Percentiles rank a stretch among this genome's conserved stretches.
Evolutionary conservation across 2,329 filamentous ascomycete species (phyloP).

Genomic region (Akanthomyces lecanii): DNA sequence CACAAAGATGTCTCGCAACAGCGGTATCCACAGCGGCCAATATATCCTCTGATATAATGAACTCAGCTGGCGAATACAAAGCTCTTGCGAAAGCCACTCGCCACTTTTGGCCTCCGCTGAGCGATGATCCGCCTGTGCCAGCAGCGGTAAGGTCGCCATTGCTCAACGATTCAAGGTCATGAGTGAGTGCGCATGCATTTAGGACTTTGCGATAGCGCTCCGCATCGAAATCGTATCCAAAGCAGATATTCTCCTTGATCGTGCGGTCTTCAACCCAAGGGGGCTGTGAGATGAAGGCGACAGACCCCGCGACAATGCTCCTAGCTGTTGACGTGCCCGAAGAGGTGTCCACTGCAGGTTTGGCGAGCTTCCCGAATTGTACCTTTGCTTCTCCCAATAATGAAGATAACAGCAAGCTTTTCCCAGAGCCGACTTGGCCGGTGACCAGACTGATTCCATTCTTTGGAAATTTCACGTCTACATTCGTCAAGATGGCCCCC

Average conservation of each 20-base stretch:
- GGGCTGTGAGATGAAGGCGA: slow-evolving; percentile 67
- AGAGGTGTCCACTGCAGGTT: slow-evolving; percentile 56
- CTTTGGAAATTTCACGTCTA: slow-evolving; percentile 59
- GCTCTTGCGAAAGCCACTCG: slow-evolving; percentile 68
- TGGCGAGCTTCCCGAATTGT: slow-evolving; percentile 44
- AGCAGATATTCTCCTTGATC: slow-evolving; percentile 67
- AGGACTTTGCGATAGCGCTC: slow-evolving; percentile 62
- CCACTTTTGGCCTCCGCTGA: slow-evolving; percentile 73
- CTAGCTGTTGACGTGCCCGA: slow-evolving; percentile 46
- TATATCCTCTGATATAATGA: slow-evolving; percentile 69
- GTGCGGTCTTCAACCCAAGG: slow-evolving; percentile 75
- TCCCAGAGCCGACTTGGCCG: slow-evolving; percentile 66
- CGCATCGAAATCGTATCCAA: slow-evolving; percentile 61
- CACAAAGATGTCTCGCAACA: slow-evolving; percentile 16
- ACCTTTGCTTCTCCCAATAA: slow-evolving; percentile 65
- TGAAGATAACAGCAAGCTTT: slow-evolving; percentile 62
- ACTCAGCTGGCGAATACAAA: slow-evolving; percentile 65
- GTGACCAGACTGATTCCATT: slow-evolving; percentile 63
- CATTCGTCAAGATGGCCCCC: slow-evolving; percentile 53
- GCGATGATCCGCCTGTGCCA: slow-evolving; percentile 70
- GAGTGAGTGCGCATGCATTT: slow-evolving; percentile 62
- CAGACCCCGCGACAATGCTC: slow-evolving; percentile 28
- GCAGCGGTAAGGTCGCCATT: slow-evolving; percentile 70
- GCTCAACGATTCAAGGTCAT: slow-evolving; percentile 65
- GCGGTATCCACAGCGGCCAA: slow-evolving; percentile 72